phyloP scores from a whole-genome alignment of 192 early-diverging fungal genomes.

The Rhizophagus sp. region DNA sequence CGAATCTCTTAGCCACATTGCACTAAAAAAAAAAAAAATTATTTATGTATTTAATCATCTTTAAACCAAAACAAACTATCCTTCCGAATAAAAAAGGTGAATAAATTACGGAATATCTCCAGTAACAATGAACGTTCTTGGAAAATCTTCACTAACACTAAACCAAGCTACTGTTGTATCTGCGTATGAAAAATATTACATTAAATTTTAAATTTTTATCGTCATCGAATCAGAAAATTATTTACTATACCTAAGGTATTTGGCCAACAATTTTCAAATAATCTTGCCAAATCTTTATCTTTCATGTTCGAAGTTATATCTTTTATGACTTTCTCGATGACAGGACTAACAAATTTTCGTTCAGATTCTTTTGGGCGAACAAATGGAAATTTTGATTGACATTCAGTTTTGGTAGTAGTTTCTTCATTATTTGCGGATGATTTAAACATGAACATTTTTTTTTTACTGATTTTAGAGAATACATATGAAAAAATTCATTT shows the following conservation, averaged over 20 bases:
- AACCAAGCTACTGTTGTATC: slow-evolving; percentile 71
- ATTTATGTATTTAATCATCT: neutral
- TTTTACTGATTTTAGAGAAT: too few relatives aligned
- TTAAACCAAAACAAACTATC: too few relatives aligned
- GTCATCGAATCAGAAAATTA: neutral
- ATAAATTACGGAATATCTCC: slow-evolving; percentile 58
- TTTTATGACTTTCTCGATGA: slow-evolving; percentile 48
- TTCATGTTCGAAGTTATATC: slow-evolving; percentile 38
- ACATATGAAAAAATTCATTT: too few relatives aligned
- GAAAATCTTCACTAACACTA: slow-evolving; percentile 6
- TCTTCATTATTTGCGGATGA: too few relatives aligned
- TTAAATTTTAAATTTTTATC: neutral
- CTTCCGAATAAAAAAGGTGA: too few relatives aligned
- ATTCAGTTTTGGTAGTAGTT: neutral
- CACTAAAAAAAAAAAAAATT: slow-evolving; percentile 29
- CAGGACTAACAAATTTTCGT: slow-evolving; percentile 51
- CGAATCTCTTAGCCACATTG: slow-evolving; percentile 77
- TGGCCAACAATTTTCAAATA: slow-evolving; percentile 65
- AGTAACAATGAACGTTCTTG: slow-evolving; percentile 62
- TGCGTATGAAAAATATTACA: neutral
- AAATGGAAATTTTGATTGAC: neutral
- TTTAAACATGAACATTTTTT: too few relatives aligned
- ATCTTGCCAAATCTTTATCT: slow-evolving; percentile 52
- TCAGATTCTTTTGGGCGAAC: slow-evolving; percentile 15
- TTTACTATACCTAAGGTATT: slow-evolving; percentile 53